These are phyloP conservation scores for Cladophialophora carrionii DNA, from an alignment of 2,329 filamentous ascomycete species.

Conservation along the genomic window DNA sequence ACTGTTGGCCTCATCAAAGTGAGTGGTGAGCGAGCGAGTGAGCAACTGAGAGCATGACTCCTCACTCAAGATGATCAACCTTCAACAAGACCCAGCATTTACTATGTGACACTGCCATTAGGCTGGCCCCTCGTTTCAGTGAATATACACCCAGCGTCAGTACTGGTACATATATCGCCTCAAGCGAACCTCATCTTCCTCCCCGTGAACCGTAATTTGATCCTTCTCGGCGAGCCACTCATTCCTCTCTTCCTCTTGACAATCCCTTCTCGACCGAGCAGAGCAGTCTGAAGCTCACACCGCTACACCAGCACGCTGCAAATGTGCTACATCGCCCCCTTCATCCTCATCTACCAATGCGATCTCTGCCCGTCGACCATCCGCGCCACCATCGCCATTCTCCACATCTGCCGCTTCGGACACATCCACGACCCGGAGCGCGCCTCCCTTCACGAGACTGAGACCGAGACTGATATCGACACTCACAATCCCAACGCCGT, in stretches of 20 bases:
- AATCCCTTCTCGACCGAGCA: not conserved
- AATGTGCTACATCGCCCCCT: conserved; percentile 3
- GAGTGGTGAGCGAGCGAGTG: not conserved
- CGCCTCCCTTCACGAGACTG: not conserved
- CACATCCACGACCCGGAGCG: not conserved
- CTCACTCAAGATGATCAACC: not conserved
- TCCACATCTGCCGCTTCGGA: conserved; percentile 5
- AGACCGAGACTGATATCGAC: not conserved
- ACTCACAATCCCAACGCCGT: not conserved
- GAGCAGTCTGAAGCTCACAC: not conserved
- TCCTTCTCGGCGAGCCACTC: too few relatives aligned
- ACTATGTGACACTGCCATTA: not conserved
- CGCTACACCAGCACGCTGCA: not conserved
- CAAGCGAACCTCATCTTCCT: too few relatives aligned
- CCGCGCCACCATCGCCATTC: not conserved
- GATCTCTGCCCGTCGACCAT: conserved; percentile 2
- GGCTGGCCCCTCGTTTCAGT: not conserved
- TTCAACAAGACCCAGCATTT: not conserved
- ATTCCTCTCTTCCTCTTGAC: not conserved
- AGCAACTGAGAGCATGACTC: not conserved
- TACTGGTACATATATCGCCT: not conserved
- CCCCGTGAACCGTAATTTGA: too few relatives aligned
- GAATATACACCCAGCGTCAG: not conserved
- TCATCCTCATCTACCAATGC: conserved; percentile 3
- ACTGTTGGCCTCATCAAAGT: not conserved